Evolutionary conservation across 441 rosid genomes (phyloP).

Genomic region (Erodium texanum): DNA sequence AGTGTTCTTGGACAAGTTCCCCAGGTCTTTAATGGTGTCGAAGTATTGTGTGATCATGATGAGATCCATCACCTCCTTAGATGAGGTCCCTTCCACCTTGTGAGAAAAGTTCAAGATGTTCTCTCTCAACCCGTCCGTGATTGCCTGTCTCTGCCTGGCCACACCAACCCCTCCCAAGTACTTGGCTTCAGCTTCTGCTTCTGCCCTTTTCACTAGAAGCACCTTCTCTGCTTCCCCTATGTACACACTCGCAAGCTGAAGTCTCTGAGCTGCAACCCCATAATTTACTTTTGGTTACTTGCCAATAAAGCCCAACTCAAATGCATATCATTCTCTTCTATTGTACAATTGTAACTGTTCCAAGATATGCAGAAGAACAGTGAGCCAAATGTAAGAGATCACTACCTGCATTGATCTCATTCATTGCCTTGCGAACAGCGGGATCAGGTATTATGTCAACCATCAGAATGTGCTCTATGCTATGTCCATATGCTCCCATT

Average conservation of each 20-base stretch:
- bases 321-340: neutral
- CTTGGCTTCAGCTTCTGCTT: conserved; percentile 93
- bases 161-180: conserved; percentile 93
- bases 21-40: conserved; percentile 85
- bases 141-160: conserved; percentile 96
- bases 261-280: conserved; percentile 68
- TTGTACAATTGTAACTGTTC: neutral
- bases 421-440: conserved; percentile 93
- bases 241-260: conserved; percentile 93
- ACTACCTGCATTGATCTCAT: conserved; percentile 94
- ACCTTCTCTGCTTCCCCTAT: conserved; percentile 97
- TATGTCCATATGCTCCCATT: conserved; percentile 88
- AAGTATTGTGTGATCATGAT: conserved; percentile 95
- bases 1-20: conserved; percentile 81
- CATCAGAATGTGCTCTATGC: conserved; percentile 93
- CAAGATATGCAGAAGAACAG: neutral
- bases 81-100: conserved; percentile 78
- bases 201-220: conserved; percentile 75
- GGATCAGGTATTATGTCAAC: conserved; percentile 90
- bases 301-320: neutral
- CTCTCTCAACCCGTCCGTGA: conserved; percentile 85
- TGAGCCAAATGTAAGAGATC: neutral
- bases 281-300: neutral
- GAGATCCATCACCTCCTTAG: conserved; percentile 94
- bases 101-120: conserved; percentile 87